phyloP scores from a whole-genome alignment of 1,284 basidiomycete genomes.

The Bondarzewia mesenterica region DNA sequence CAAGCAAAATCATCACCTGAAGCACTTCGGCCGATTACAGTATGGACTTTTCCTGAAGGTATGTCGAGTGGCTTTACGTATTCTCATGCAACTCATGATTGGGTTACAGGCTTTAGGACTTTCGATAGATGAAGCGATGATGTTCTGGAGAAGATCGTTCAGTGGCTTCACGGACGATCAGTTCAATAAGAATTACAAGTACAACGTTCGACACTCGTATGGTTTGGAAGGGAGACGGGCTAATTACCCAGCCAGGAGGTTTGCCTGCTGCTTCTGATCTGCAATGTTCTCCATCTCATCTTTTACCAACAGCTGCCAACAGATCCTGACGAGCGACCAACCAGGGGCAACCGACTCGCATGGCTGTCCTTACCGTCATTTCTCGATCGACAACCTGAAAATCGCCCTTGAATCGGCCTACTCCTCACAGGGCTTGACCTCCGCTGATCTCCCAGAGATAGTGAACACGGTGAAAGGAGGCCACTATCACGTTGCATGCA shows the following conservation, averaged over 20 bases:
- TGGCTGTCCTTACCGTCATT: conserved; percentile 95
- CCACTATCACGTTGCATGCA: conserved; percentile 96
- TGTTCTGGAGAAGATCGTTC: conserved; percentile 92
- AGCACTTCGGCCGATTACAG: conserved; percentile 89
- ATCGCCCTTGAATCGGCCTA: conserved; percentile 74
- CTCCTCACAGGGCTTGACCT: conserved; percentile 52
- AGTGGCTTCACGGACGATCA: conserved; percentile 81
- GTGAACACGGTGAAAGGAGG: conserved; percentile 72
- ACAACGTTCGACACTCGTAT: conserved; percentile 95
- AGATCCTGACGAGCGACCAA: conserved; percentile 77
- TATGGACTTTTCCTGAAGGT: conserved; percentile 96
- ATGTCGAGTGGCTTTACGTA: conserved; percentile 10
- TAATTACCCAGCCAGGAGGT: conserved; percentile 93
- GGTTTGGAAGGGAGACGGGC: conserved; percentile 92
- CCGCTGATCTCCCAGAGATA: conserved; percentile 80
- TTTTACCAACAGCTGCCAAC: conserved; percentile 64
- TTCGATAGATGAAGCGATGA: conserved; percentile 89
- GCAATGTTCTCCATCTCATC: conserved; percentile 3
- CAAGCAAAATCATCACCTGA: conserved; percentile 77
- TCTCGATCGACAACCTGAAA: conserved; percentile 78
- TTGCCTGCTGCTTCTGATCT: conserved; percentile 15
- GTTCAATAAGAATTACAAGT: conserved; percentile 97
- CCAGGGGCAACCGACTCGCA: conserved; percentile 72
- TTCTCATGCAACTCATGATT: conserved; percentile 4
- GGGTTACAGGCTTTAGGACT: conserved; percentile 94